Base-by-base conservation (phyloP, 129 eudicot species). In the Escallonia herrerae region DNA sequence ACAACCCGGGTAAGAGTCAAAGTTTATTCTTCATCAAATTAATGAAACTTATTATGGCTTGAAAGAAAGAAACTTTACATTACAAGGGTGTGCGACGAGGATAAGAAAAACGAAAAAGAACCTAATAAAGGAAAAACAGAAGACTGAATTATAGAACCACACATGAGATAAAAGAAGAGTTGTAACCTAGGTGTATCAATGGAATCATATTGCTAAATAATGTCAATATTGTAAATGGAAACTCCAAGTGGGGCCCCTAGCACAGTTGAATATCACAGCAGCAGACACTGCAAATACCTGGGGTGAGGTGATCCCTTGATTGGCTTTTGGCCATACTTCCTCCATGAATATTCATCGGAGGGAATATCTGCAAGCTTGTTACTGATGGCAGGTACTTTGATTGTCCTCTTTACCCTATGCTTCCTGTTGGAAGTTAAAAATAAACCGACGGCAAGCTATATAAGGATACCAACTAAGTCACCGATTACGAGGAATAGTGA, bases 221-320 rank as follows among this genome's bases (percentile, higher is more conserved):
- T 37, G 33, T 7, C 22, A 60, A 41, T 11, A 43, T 4, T n/a
- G 13, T 40, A 33, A 60, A 60, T 8, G 42, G 33, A 48, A 64
- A 9, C 41, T 64, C 9, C 5, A 13, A 15, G 39, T 12, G 43
- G 42, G 42, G 33, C 9, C 5, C 40, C 6, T 9, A 56, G 7
- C n/a, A 1, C 33, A 56, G 40, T 33, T 22, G 40, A 15, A 46
- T 38, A 4, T 15, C 9, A 43, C 40, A 40, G 5, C n/a, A 33
- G 67, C 68, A 58, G 40, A 62, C 43, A 50, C 3, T 5, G 43
- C 40, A 58, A 40, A 47, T 85, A 94, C 99, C 99, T 94, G 5
- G 99, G 99, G 44, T 94, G 91, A 66, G 99, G 99, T 65, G 99
- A 94, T 12, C 99, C 99, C 75, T 94, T 94, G 62, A 94, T 89